Base-by-base conservation (phyloP, 257 asterid genomes). In the Cynanchum wilfordii region DNA sequence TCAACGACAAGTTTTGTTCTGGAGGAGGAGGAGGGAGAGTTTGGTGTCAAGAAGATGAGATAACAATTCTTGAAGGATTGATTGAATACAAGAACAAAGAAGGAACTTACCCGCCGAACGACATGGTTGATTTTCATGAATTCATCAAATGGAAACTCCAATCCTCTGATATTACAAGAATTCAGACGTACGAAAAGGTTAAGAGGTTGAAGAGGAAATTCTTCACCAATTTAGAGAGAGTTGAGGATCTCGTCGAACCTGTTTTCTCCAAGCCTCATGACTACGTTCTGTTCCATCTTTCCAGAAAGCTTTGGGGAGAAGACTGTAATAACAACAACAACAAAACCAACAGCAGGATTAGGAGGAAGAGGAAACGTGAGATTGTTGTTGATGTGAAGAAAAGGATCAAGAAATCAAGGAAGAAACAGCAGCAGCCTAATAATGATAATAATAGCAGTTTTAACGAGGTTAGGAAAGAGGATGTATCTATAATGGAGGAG, bases 41-140 rank as follows among this genome's bases (percentile, higher is more conserved):
- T 10, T 91, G 92, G 91, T 78, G 79, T 45, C 80, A 82, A 7
- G 87, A 79, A 51, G 96, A 91, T 49, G 93, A 85, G 78, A 71
- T 86, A 59, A 66, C 76, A 9, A 36, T 89, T 10, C 78, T 91
- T 54, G 79, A 64, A 42, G 90, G 92, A n/a, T 79, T 89, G 85
- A 63, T 77, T 69, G 83, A 89, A 4, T 87, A 74, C 71, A 80
- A 70, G 70, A 70, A 72, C 25, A 11, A 52, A 24, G 78, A 85
- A 57, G 89, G 87, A 4, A 7, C 38, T 5, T 84, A 77, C 17
- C 78, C 83, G 0, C 56, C 69, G 59, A 62, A 77, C 25, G 89
- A 89, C 67, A 56, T 80, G 65, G 76, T 66, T 55, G 89, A 75
- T 22, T 84, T 89, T 66, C 68, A 77, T 76, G 79, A 81, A 3